Evolutionary conservation across 306 rosid genomes (phyloP).

Genomic region (Citrullus amarus): DNA sequence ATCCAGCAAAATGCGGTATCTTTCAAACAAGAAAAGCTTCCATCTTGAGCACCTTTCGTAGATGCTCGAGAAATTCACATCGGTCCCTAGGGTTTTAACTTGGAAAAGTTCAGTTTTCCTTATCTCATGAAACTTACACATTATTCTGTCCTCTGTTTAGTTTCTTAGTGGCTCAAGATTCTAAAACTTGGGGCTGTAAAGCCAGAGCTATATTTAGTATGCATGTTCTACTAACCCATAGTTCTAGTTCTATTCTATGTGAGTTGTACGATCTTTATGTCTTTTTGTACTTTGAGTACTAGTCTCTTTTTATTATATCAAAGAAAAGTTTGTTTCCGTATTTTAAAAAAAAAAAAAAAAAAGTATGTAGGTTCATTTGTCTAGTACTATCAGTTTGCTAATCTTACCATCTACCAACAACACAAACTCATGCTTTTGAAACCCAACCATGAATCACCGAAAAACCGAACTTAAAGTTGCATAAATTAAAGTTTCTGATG

Average conservation of each 20-base stretch:
- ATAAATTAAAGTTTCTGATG: background rate
- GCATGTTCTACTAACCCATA: no score
- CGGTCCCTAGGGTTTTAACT: background rate
- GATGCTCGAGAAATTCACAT: background rate
- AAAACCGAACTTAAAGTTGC: background rate
- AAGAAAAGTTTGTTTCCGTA: no score
- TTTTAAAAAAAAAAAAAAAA: background rate
- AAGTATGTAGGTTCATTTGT: background rate
- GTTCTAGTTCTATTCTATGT: no score
- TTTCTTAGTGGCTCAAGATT: background rate
- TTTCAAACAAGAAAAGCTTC: background rate
- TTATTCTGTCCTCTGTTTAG: background rate
- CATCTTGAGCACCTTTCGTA: background rate
- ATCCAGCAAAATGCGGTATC: background rate
- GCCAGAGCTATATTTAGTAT: background rate
- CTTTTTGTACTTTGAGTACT: no score
- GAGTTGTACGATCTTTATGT: no score
- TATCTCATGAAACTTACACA: background rate
- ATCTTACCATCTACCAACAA: background rate
- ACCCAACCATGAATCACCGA: background rate
- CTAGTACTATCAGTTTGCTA: background rate
- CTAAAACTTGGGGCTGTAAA: background rate
- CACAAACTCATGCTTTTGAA: background rate
- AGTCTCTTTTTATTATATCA: no score
- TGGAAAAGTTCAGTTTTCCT: background rate